These are phyloP conservation scores for Trichoderma polysporum DNA, from an alignment of 2,329 filamentous ascomycete genomes.

Conservation along the genomic window DNA sequence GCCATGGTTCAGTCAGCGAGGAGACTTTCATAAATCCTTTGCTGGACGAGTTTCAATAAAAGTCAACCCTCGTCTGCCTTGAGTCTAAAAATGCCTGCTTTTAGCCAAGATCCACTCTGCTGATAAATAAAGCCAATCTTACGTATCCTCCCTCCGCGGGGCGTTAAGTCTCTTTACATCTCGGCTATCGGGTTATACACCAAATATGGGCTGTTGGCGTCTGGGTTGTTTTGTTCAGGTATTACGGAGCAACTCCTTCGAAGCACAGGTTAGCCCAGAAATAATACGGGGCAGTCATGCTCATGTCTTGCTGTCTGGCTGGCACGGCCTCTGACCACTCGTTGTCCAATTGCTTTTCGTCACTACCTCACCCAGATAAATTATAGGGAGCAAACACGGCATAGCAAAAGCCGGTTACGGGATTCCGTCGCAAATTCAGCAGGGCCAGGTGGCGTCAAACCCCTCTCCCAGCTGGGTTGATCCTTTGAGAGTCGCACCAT, in stretches of 20 bases:
- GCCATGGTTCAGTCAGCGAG: background rate
- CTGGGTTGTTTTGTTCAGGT: background rate
- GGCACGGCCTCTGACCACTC: background rate
- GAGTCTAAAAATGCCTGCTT: background rate
- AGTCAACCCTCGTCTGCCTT: background rate
- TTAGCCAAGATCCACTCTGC: constrained; percentile 12
- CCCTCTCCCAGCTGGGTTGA: background rate
- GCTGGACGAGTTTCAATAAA: background rate
- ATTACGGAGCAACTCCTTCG: background rate
- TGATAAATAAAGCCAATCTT: constrained; percentile 5
- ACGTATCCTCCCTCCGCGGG: background rate
- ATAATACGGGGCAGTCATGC: background rate
- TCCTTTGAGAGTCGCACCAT: constrained; percentile 8
- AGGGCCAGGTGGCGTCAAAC: background rate
- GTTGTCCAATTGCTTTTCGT: background rate
- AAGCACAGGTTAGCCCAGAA: background rate
- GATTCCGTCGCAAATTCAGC: background rate
- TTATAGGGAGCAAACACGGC: background rate
- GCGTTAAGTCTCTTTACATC: background rate
- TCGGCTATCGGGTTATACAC: constrained; percentile 5
- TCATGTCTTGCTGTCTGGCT: background rate
- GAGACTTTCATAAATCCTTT: background rate
- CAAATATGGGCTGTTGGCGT: background rate
- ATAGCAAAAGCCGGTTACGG: constrained; percentile 5
- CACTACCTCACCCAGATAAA: background rate